Conservation (phyloP, 345 rosid species). For the Linum lewisii region DNA sequence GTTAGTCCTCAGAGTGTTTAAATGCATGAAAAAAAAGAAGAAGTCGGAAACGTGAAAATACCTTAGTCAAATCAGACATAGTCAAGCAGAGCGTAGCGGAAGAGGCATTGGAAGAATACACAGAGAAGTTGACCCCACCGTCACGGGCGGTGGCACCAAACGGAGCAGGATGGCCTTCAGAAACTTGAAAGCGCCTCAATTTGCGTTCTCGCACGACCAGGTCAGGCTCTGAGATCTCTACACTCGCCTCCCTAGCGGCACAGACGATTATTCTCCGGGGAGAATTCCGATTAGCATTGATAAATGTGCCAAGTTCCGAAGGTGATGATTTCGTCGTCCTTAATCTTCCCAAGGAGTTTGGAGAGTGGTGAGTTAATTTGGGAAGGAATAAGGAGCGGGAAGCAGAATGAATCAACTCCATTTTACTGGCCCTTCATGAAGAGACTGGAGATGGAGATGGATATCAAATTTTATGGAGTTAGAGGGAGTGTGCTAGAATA, state of each 20-base stretch:
- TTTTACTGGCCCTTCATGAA: background rate
- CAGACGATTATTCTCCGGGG: background rate
- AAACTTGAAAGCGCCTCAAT: conserved; percentile 29
- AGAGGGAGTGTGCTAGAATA: too few species aligned
- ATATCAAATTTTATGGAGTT: background rate
- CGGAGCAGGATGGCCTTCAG: conserved; percentile 58
- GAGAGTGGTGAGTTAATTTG: background rate
- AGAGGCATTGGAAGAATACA: conserved; percentile 59
- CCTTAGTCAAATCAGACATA: conserved; percentile 61
- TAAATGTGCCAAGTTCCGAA: conserved; percentile 5
- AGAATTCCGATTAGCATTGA: background rate
- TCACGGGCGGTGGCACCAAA: conserved; percentile 62
- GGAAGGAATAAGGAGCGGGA: background rate
- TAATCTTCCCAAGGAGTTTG: too few species aligned
- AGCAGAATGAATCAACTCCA: conserved; percentile 8
- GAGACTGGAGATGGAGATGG: background rate
- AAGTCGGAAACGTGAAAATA: conserved; percentile 9
- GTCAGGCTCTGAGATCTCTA: conserved; percentile 30
- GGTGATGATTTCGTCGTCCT: background rate
- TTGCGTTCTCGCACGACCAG: conserved; percentile 21
- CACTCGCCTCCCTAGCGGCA: conserved; percentile 22
- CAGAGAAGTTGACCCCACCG: conserved; percentile 77
- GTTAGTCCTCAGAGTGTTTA: background rate
- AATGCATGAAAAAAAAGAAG: background rate
- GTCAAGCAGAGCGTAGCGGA: conserved; percentile 70